Evolutionary conservation across 164 flowering plant genomes (phyloP), one percentile per base, ranked within the genome.

Genomic region (Magnolia kwangsiensis): DNA sequence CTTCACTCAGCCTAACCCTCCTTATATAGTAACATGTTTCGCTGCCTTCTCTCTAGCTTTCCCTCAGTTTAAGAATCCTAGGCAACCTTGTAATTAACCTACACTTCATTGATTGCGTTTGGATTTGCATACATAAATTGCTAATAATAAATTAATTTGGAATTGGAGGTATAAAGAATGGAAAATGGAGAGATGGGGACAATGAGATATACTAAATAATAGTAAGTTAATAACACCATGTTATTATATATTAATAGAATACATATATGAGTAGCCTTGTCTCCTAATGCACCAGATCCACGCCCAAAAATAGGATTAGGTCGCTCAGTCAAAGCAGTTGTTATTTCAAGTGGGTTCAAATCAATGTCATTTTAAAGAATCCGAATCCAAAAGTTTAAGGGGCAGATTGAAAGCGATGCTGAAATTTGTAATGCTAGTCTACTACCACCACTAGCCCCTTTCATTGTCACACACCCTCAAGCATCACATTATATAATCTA

Each of bases 311-410:
- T 67, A 37, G 37, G 50, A 27, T 31, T 67, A 20, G 71, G 71
- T 67, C 19, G 45, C 10, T 9, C 11, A 55, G 70, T 67, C 45
- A 67, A 67, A 29, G 71, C 13, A 29, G 7, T 23, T 67, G 1
- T 31, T 29, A 16, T 27, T 67, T 29, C 71, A 67, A 67, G 71
- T 67, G 45, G 71, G 71, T 14, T 31, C 71, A 67, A 67, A 29
- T 67, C 71, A 67, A 29, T 67, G n/a, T 67, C 71, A 67, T 18
- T 67, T 24, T 55, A 55, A 18, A 31, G 71, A 67, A 67, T 67
- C 71, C 71, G 71, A 67, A 67, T 67, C 45, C 71, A 67, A 31
- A 14, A 14, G 27, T 1, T 14, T 5, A 29, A 0, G 27, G 9
- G 8, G 21, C 7, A 27, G 70, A 14, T 13, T 67, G 70, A 67